Base-by-base conservation (phyloP, 352 stramenopile genomes). In the Phytophthora uliginosa region DNA sequence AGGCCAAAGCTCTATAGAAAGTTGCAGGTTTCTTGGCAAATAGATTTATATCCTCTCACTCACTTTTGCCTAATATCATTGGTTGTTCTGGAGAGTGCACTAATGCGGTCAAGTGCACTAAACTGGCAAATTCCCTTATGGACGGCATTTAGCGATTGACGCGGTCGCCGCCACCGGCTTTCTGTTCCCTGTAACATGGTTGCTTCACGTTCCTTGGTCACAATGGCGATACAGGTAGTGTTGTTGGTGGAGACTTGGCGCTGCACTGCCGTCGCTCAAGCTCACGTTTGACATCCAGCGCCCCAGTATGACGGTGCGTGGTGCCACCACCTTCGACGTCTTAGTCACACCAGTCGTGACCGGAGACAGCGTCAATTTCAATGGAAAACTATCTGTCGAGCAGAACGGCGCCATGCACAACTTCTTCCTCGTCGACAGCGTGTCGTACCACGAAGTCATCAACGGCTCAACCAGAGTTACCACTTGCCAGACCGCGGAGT, bases 221-320 rank as follows among this genome's bases (percentile, higher is more conserved):
- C 33, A 13, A n/a, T 36, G 33, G 20, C 52, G 34, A 51, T 28
- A 31, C 26, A 31, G 26, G 26, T 31, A 7, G 10, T 15, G 17
- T n/a, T 63, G 7, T 34, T 57, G 15, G 5, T 26, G 22, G 20
- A 31, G 31, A 20, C 18, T 59, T 26, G 33, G 40, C 31, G 51
- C 9, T 6, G 26, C 67, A 18, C 56, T 76, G 26, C 48, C 73
- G 10, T 78, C 70, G 20, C 33, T 84, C 22, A 68, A 59, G 10
- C 61, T 84, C 22, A 52, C 20, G 2, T 74, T 88, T 66, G 57
- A 73, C 24, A 63, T 81, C 66, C 82, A 86, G 55, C 78, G 81
- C n/a, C 64, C 55, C 47, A 74, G 69, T 33, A 84, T 88, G 78
- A 63, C 70, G 22, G 61, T 84, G 34, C 71, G 82, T 47, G 76